Conservation (phyloP, 208 protist species). For the Angomonas desouzai region DNA sequence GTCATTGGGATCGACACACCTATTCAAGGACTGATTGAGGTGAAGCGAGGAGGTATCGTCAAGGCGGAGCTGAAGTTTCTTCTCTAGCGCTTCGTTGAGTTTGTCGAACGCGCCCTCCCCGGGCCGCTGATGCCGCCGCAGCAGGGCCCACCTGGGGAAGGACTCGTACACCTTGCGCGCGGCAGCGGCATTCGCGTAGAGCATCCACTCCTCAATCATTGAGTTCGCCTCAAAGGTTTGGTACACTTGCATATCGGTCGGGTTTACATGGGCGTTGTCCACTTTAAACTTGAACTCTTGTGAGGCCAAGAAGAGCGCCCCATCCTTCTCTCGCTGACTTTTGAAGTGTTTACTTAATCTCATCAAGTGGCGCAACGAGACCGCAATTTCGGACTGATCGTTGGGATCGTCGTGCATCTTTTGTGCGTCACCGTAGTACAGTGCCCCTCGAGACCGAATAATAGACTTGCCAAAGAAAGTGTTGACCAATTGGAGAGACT, state of each 20-base stretch:
- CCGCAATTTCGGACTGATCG: slow-evolving; percentile 58
- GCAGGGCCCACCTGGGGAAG: slow-evolving; percentile 83
- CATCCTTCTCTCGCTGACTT: slow-evolving; percentile 64
- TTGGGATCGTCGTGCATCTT: slow-evolving; percentile 85
- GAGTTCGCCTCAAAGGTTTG: slow-evolving; percentile 91
- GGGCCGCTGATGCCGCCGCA: slow-evolving; percentile 90
- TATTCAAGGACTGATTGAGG: slow-evolving; percentile 83
- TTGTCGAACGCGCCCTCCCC: slow-evolving; percentile 77
- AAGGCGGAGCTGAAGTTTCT: slow-evolving; percentile 51
- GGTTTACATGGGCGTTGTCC: slow-evolving; percentile 83
- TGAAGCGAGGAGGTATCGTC: slow-evolving; percentile 80
- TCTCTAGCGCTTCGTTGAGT: slow-evolving; percentile 75
- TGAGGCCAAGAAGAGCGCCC: slow-evolving; percentile 84
- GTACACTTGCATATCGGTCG: slow-evolving; percentile 89
- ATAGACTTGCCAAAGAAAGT: slow-evolving; percentile 92
- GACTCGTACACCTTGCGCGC: slow-evolving; percentile 68
- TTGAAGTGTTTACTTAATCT: slow-evolving; percentile 84
- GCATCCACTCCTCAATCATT: slow-evolving; percentile 97
- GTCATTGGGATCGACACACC: slow-evolving; percentile 69
- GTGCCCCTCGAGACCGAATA: slow-evolving; percentile 86
- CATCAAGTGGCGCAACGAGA: slow-evolving; percentile 76
- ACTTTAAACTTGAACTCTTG: slow-evolving; percentile 92
- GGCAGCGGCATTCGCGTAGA: slow-evolving; percentile 94
- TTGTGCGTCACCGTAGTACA: slow-evolving; percentile 96
- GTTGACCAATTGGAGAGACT: slow-evolving; percentile 77